phyloP scores from a whole-genome alignment of 2,329 filamentous ascomycete genomes.

The Penicillium oxalicum region DNA sequence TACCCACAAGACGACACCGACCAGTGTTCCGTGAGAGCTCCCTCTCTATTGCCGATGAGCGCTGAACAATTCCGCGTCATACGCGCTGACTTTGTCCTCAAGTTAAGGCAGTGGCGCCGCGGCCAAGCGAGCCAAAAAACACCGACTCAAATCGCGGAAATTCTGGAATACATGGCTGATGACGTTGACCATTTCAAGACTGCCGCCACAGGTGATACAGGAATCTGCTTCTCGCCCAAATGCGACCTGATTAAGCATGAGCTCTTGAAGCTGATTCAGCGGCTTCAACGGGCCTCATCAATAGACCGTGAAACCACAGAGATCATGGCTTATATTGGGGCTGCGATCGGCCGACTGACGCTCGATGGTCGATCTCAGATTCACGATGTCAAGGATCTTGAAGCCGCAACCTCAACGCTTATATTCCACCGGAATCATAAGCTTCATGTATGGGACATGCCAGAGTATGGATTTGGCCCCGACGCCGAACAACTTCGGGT shows the following conservation, averaged over 20 bases:
- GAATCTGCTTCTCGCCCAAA: background rate
- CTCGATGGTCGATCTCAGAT: background rate
- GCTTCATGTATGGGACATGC: background rate
- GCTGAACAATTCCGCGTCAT: background rate
- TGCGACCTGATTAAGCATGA: background rate
- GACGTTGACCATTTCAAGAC: background rate
- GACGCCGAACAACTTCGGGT: background rate
- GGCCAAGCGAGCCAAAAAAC: background rate
- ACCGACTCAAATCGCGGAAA: background rate
- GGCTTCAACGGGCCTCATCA: background rate
- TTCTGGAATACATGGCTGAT: slow-evolving; percentile 2
- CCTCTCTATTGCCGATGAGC: background rate
- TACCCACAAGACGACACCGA: background rate
- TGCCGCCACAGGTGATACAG: background rate
- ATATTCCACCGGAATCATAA: background rate
- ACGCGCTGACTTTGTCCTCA: background rate
- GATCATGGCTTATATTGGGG: background rate
- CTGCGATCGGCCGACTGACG: background rate
- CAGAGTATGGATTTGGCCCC: background rate
- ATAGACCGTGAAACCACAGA: background rate
- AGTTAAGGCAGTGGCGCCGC: background rate
- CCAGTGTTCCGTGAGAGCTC: background rate
- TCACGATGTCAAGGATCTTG: background rate
- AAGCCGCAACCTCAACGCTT: background rate
- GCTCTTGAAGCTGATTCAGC: background rate